Evolutionary conservation across 257 asterid genomes (phyloP).

Genomic region (Capsicum pubescens): DNA sequence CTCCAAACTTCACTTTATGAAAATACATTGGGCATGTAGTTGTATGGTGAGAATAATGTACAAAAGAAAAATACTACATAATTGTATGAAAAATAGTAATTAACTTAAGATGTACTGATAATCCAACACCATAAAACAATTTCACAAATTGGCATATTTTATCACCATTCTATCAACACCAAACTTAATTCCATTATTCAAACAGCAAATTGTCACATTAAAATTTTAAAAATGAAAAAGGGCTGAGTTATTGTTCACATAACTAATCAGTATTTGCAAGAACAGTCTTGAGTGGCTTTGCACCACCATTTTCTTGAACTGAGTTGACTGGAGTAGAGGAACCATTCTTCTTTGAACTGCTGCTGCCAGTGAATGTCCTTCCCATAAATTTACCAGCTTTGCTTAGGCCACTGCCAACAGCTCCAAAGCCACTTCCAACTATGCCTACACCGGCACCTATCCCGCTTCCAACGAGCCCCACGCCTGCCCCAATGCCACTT

Average conservation of each 20-base stretch:
- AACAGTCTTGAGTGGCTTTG: constrained; percentile 54
- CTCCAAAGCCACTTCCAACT: constrained; percentile 83
- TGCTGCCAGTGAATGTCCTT: constrained; percentile 68
- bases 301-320: constrained; percentile 75
- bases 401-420: constrained; percentile 78
- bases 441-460: constrained; percentile 79
- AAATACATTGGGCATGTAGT: too few relatives aligned
- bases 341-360: constrained; percentile 65
- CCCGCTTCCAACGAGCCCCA: constrained; percentile 70
- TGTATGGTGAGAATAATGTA: too few relatives aligned
- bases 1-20: too few relatives aligned
- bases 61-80: neutral
- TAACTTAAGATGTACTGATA: constrained; percentile 2
- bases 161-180: constrained; percentile 11
- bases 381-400: constrained; percentile 97
- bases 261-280: neutral
- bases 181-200: constrained; percentile 10
- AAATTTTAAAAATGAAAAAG: neutral
- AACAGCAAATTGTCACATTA: neutral
- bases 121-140: neutral
- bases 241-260: neutral
- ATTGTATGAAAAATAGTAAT: neutral
- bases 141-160: neutral
- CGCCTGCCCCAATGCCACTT: constrained; percentile 70
- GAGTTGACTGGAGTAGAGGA: constrained; percentile 70